Conservation (phyloP, 2,329 filamentous ascomycete species). For the Keithomyces neogunnii region DNA sequence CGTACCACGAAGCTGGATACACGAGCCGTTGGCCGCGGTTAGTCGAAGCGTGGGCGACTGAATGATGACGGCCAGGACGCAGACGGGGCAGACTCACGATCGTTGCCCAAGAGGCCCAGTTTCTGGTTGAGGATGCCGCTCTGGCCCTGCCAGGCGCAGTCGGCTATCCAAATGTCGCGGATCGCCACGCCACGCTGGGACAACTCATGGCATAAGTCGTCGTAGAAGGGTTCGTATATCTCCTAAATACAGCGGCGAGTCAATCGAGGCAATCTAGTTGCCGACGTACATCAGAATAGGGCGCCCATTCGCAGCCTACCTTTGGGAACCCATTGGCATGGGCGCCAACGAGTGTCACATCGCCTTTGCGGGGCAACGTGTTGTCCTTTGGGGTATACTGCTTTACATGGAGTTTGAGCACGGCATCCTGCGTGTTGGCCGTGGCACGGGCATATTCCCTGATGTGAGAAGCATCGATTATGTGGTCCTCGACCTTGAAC, state of each 20-base stretch:
- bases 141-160: conserved; percentile 76
- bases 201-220: conserved; percentile 59
- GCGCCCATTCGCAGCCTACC: conserved; percentile 32
- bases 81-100: conserved; percentile 48
- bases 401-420: conserved; percentile 68
- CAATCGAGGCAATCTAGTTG: not conserved
- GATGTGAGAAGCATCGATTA: conserved; percentile 66
- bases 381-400: conserved; percentile 78
- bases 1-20: conserved; percentile 66
- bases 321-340: conserved; percentile 94
- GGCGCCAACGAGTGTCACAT: conserved; percentile 76
- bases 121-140: conserved; percentile 71
- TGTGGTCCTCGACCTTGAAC: conserved; percentile 67
- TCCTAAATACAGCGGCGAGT: conserved; percentile 44
- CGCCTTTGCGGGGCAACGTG: conserved; percentile 56
- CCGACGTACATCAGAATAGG: not conserved
- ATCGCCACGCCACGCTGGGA: conserved; percentile 58
- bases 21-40: conserved; percentile 1
- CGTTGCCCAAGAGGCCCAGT: conserved; percentile 58
- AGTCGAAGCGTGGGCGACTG: not conserved
- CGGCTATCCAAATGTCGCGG: conserved; percentile 80
- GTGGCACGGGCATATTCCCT: conserved; percentile 73
- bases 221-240: conserved; percentile 87
- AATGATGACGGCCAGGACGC: not conserved
- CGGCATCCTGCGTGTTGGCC: conserved; percentile 63